Conservation (phyloP, 441 rosid genomes). For the Gossypium davidsonii region DNA sequence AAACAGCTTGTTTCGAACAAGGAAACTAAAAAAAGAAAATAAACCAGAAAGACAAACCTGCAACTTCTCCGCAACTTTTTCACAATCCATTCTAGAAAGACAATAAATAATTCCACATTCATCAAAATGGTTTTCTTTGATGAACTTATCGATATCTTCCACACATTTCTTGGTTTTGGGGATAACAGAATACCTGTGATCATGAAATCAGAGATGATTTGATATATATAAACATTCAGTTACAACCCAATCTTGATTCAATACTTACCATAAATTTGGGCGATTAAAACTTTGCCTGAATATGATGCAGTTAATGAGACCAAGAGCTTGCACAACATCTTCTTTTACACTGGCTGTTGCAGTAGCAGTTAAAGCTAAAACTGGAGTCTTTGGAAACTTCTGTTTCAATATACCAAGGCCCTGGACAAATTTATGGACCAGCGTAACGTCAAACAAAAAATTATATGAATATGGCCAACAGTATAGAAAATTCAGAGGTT, state of each 20-base stretch:
- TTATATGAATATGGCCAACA: conserved; percentile 1
- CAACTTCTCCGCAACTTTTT: conserved; percentile 80
- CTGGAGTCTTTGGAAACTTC: conserved; percentile 82
- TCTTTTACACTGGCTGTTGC: conserved; percentile 98
- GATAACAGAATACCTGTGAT: conserved; percentile 70
- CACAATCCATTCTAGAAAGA: conserved; percentile 95
- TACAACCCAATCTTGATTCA: conserved; percentile 15
- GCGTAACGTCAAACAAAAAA: conserved; percentile 18
- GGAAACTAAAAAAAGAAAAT: background rate
- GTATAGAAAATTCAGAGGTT: conserved; percentile 9
- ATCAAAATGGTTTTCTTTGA: conserved; percentile 75
- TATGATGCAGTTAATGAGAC: conserved; percentile 83
- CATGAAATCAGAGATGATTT: conserved; percentile 23
- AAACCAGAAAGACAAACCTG: conserved; percentile 48
- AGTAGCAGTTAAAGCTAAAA: conserved; percentile 92
- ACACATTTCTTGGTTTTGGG: conserved; percentile 86
- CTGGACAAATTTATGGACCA: conserved; percentile 33
- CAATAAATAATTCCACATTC: conserved; percentile 98
- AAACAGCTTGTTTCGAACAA: background rate
- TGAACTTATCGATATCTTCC: conserved; percentile 84
- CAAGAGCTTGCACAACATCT: conserved; percentile 98
- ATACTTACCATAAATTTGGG: conserved; percentile 69
- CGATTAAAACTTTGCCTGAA: conserved; percentile 97
- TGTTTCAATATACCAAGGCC: conserved; percentile 91
- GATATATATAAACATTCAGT: conserved; percentile 11